Evolutionary conservation across 164 flowering plant genomes (phyloP), one percentile per base, ranked within the genome.

Genomic region (Nymphaea thermarum): DNA sequence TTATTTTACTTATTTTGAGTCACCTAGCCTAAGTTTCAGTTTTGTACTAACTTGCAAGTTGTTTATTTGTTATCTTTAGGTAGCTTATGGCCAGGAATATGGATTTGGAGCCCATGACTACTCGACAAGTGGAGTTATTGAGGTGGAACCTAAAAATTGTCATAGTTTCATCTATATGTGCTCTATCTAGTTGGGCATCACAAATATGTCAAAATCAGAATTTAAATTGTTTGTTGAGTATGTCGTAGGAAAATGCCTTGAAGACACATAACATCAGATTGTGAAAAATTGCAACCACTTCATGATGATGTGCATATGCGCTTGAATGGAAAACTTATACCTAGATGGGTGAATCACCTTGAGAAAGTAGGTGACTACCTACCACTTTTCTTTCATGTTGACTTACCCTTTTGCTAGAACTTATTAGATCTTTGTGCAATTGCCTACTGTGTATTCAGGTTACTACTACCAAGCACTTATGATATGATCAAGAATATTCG

Each of bases 201-300:
- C 80, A 43, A 78, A 84, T 73, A 82, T 89, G 93, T 79, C 94
- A 62, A 82, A 74, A 57, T 68, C 91, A 59, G 98, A 93, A 65
- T 83, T 93, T 64, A 84, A 83, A 53, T 72, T 77, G 36, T 88
- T 87, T 73, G 88, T 93, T 82, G 94, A 88, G 74, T 80, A 83
- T 43, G 70, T 93, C 51, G 82, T 96, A 70, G 71, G 75, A 64
- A 78, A 82, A 67, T 93, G 86, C 76, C 93, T 86, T 68, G 98
- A 97, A 18, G 87, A 93, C 68, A 77, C 91, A 2, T 91, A 93
- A 71, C 93, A 93, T 87, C 78, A 91, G 76, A 91, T 93, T 80
- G 87, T 87, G 51, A 93, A 93, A 80, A 93, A 93, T 67, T 93
- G 98, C 86, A 93, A 93, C 80, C 97, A 93, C 76, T 93, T 93